A percentile compares a stretch with the other conserved stretches of the same genome.
Evolutionary conservation across 2,329 filamentous ascomycete species (phyloP).

Genomic region (Diaporthe citriasiana): DNA sequence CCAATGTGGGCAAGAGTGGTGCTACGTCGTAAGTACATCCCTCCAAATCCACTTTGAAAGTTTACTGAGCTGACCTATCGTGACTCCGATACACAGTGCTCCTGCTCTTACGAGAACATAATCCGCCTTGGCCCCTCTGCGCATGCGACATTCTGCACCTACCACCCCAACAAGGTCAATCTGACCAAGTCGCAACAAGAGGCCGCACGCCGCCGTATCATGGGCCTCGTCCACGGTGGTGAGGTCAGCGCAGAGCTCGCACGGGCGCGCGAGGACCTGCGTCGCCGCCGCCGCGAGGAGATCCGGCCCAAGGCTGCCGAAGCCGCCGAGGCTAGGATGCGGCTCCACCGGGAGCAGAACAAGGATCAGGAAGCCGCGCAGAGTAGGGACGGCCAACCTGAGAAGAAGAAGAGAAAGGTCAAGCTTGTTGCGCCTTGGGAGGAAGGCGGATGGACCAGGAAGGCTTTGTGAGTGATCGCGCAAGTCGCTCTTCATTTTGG

Average conservation of each 20-base stretch:
- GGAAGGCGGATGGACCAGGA: constrained; percentile 34
- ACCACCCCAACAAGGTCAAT: constrained; percentile 42
- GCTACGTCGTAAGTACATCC: constrained; percentile 35
- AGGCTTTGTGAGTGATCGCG: background rate
- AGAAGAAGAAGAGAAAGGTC: constrained; percentile 35
- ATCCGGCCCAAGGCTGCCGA: constrained; percentile 39
- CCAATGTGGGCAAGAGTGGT: constrained; percentile 39
- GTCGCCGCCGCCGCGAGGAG: constrained; percentile 37
- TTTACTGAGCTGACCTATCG: background rate
- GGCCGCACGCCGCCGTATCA: constrained; percentile 32
- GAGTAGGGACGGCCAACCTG: background rate
- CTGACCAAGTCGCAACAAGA: constrained; percentile 38
- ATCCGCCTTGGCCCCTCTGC: constrained; percentile 32
- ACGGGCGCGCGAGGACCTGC: constrained; percentile 38
- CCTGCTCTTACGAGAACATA: constrained; percentile 39
- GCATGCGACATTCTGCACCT: constrained; percentile 41
- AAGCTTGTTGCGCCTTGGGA: constrained; percentile 41
- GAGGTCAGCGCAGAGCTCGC: constrained; percentile 40
- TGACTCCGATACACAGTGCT: constrained; percentile 16
- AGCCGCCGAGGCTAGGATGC: constrained; percentile 36
- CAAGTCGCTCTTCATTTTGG: background rate
- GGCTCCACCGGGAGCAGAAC: constrained; percentile 14
- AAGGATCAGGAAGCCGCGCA: background rate
- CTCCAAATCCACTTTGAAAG: background rate
- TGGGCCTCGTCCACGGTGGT: constrained; percentile 42